A percentile compares a stretch with the other conserved stretches of the same genome.
phyloP scores from a whole-genome alignment of 352 stramenopile genomes.

The Phytopythium chamaehyphon region DNA sequence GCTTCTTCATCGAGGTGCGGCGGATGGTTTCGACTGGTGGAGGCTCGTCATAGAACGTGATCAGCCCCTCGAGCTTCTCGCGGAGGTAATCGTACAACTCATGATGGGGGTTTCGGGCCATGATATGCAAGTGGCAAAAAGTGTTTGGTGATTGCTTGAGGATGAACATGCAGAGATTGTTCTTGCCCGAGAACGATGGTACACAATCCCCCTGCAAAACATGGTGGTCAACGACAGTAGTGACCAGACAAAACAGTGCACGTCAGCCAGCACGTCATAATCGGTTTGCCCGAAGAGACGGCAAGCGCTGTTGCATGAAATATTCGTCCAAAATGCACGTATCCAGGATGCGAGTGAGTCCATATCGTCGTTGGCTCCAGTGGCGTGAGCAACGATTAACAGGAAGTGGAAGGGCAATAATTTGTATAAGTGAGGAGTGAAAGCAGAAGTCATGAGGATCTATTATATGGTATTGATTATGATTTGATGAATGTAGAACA shows the following conservation, averaged over 20 bases:
- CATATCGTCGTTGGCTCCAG: no score
- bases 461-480: no score
- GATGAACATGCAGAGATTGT: slow-evolving; percentile 21
- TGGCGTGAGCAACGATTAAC: no score
- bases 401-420: no score
- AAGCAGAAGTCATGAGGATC: no score
- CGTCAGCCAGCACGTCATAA: no score
- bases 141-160: slow-evolving; percentile 18
- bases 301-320: no score
- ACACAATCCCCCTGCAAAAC: slow-evolving; percentile 24
- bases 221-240: slow-evolving; percentile 16
- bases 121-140: slow-evolving; percentile 19
- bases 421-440: no score
- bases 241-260: slow-evolving; percentile 21
- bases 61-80: slow-evolving; percentile 17
- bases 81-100: slow-evolving; percentile 16
- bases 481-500: no score
- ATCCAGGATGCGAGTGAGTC: no score
- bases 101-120: slow-evolving; percentile 14
- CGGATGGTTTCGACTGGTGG: background rate
- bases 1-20: slow-evolving; percentile 3
- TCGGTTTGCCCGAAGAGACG: no score
- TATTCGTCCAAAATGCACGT: no score
- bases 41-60: slow-evolving; percentile 9
- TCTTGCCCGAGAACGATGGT: slow-evolving; percentile 11